Evolutionary conservation across 345 rosid genomes (phyloP), one percentile per base, ranked within the genome.

Genomic region (Noccaea bulbosa): DNA sequence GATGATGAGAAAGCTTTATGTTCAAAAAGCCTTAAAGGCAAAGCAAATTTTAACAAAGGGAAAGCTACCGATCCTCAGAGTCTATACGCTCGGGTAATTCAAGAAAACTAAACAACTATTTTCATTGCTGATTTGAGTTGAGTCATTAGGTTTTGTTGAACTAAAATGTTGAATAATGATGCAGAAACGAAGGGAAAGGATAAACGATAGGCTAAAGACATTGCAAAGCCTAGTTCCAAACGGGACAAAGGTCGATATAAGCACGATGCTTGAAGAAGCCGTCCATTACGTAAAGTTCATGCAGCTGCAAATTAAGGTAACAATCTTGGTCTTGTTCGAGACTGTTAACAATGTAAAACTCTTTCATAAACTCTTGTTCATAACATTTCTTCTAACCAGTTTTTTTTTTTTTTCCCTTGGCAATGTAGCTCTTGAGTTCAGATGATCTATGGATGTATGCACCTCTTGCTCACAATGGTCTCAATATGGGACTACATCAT

Each of bases 181-280:
- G 63, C 92, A 93, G 96, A 87, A 86, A 77, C 84, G 97, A 70
- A 88, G 98, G 66, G 97, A 87, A 73, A 82, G 85, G 58, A 92
- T 92, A 47, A 92, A 90, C 5, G 91, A 92, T 78, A 70, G 93
- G 53, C 66, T 92, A 70, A 85, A 78, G 70, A 82, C 79, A 56
- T 72, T 92, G 17, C 98, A 92, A 78, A 85, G 78, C 71, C 90
- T 93, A 53, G 92, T 90, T 14, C 98, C 97, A 0, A 93, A 87
- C 34, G 98, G 98, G 67, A 93, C 96, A 45, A 90, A 93, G 82
- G 89, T 87, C 61, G 93, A 89, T 77, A 85, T 92, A 66, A 89
- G 96, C 71, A 92, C 98, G 8, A 89, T 89, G 98, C 87, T 92
- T 15, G 98, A 92, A 83, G 98, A 92, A 54, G 98, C 96, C 5